Base-by-base conservation (phyloP, 768 basidiomycete species). In the Botryobasidium botryosum region DNA sequence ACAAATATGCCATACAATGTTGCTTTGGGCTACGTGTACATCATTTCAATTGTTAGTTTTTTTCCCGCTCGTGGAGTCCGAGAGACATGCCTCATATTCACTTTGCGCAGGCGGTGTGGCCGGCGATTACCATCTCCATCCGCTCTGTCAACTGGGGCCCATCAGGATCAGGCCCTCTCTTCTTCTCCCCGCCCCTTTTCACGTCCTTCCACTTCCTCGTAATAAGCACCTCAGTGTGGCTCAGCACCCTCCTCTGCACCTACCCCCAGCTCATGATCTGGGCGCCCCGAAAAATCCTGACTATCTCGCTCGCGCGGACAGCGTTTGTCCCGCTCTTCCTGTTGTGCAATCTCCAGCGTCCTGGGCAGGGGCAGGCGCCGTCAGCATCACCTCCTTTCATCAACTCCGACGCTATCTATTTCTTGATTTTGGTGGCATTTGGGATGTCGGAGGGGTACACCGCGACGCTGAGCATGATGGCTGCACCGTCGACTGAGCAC, bases 321-420 rank as follows among this genome's bases (percentile, higher is more conserved):
- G 55, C 87, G 26, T 91, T 92, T 62, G 72, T 94, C 39, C 86
- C 86, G 24, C 55, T 90, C 33, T 79, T 92, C 60, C 68, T 92
- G n/a, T 66, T 79, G 61, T 92, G 88, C 68, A 94, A 94, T 56
- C 62, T 91, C n/a, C n/a, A n/a, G n/a, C n/a, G n/a, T n/a, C n/a
- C n/a, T n/a, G n/a, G n/a, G n/a, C n/a, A n/a, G n/a, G n/a, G n/a
- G n/a, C n/a, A n/a, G n/a, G n/a, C n/a, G n/a, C n/a, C n/a, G n/a
- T n/a, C n/a, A n/a, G n/a, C n/a, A n/a, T n/a, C n/a, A n/a, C 21
- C 40, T 3, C 70, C 77, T 2, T 52, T 79, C 49, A 77, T 91
- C 64, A 76, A 64, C 60, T 88, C 85, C 2, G 87, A 92, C 56
- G 40, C 71, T 29, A 40, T 77, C 8, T 92, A 75, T 64, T 75